A percentile compares a stretch with the other conserved stretches of the same genome.
Conservation (phyloP, 805 yeast species). For the Wickerhamiella domercqiae region DNA sequence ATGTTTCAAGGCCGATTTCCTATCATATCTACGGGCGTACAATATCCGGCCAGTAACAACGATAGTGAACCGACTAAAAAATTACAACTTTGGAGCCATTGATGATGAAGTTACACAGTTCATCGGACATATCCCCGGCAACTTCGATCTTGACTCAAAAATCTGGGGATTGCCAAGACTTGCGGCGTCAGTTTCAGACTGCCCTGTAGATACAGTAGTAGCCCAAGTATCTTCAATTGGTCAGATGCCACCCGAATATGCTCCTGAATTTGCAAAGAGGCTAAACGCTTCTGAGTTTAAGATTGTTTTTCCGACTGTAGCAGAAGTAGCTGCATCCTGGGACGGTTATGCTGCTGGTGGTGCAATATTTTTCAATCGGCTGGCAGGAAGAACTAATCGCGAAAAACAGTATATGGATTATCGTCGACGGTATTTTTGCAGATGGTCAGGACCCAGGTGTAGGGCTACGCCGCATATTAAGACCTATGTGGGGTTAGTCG, state of each 20-base stretch:
- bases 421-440: not conserved
- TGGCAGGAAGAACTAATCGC: not conserved
- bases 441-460: not conserved
- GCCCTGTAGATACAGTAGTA: not conserved
- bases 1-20: not conserved
- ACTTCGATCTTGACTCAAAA: not conserved
- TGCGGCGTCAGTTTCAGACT: not conserved
- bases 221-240: not conserved
- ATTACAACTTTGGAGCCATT: not conserved
- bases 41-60: not conserved
- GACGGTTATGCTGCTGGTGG: constrained; percentile 1
- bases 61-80: not conserved
- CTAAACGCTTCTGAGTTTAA: not conserved
- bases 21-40: not conserved
- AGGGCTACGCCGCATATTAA: constrained; percentile 2
- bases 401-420: not conserved
- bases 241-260: not conserved
- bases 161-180: not conserved
- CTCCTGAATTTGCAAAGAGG: not conserved
- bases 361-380: not conserved
- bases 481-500: constrained; percentile 1
- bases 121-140: not conserved
- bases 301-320: constrained; percentile 1
- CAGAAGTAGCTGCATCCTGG: not conserved
- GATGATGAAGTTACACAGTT: not conserved